Evolutionary conservation across 1,139 yeast genomes (phyloP).

Genomic region (Suhomyces coccinellae): DNA sequence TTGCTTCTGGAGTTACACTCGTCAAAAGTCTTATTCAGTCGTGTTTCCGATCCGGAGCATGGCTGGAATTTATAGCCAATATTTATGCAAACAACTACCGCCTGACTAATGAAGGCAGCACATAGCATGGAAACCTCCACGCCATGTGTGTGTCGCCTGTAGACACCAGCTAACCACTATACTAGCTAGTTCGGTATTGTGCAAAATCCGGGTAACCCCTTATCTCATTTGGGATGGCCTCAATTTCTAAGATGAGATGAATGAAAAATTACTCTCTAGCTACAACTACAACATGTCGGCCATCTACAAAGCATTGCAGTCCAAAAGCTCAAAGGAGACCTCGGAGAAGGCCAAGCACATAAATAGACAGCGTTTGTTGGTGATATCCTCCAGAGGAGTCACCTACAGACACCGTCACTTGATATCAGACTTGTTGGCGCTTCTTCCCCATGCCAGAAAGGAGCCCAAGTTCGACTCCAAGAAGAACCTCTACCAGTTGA

Average conservation of each 20-base stretch:
- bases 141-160: too few relatives aligned
- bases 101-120: neutral
- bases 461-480: slow-evolving; percentile 96
- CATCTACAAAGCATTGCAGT: slow-evolving; percentile 67
- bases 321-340: slow-evolving; percentile 43
- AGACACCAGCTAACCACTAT: too few relatives aligned
- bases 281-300: slow-evolving; percentile 50
- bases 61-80: slow-evolving; percentile 7
- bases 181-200: too few relatives aligned
- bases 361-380: slow-evolving; percentile 78
- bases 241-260: slow-evolving; percentile 10
- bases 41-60: neutral
- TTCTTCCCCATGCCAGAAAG: slow-evolving; percentile 93
- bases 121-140: too few relatives aligned
- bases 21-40: neutral
- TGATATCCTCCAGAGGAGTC: slow-evolving; percentile 93
- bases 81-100: neutral
- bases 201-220: slow-evolving; percentile 9
- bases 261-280: slow-evolving; percentile 11
- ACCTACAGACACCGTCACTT: slow-evolving; percentile 94
- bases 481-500: slow-evolving; percentile 82
- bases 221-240: slow-evolving; percentile 1
- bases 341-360: slow-evolving; percentile 55
- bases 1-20: too few relatives aligned
- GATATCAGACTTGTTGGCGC: slow-evolving; percentile 72